Conservation (phyloP, 441 rosid genomes). For the Brassica balearica region DNA sequence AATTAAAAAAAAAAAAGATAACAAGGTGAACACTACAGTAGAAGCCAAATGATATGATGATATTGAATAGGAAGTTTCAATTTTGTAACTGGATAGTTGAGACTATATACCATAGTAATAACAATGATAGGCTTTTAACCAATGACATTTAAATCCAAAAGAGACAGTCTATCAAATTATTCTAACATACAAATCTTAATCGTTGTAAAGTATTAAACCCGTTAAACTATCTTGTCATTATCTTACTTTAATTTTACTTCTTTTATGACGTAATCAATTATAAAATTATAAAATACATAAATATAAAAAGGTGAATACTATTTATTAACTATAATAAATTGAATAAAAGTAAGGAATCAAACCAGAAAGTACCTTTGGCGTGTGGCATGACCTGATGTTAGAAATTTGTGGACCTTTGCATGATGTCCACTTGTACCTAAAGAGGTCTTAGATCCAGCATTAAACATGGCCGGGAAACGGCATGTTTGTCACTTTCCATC, state of each 20-base stretch:
- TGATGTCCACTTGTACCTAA: constrained; percentile 37
- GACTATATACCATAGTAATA: background rate
- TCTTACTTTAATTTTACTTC: background rate
- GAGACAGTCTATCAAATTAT: background rate
- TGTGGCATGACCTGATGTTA: constrained; percentile 9
- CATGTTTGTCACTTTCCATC: constrained; percentile 27
- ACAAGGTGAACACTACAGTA: background rate
- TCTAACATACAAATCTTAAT: background rate
- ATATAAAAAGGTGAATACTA: background rate
- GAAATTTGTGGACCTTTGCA: constrained; percentile 32
- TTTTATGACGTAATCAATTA: background rate
- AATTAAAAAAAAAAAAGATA: constrained; percentile 1
- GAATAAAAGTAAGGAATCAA: constrained; percentile 8
- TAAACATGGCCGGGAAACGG: constrained; percentile 22
- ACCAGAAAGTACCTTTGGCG: constrained; percentile 3
- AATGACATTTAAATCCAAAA: background rate
- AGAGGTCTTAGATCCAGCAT: constrained; percentile 21
- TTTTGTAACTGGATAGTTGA: constrained; percentile 17
- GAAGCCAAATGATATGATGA: constrained; percentile 9
- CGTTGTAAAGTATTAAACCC: background rate
- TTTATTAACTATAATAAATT: background rate
- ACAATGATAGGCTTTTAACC: background rate
- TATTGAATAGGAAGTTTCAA: background rate
- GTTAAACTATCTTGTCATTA: background rate
- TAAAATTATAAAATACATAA: background rate